Evolutionary conservation across 176 grass and related monocot genomes (phyloP).

Genomic region (Phyllostachys edulis): DNA sequence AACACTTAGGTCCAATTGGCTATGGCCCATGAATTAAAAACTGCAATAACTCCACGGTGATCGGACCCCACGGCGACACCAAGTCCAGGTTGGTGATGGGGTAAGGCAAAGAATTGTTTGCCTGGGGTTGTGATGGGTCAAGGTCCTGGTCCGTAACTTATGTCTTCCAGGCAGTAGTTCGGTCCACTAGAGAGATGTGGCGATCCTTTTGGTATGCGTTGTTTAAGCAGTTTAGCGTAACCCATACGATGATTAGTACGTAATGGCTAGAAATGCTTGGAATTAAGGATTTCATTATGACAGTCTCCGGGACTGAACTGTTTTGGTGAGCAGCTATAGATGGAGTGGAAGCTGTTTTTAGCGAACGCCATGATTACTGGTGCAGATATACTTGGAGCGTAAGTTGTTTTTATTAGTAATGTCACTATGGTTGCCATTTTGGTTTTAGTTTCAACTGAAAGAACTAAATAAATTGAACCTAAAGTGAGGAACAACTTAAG

Average conservation of each 20-base stretch:
- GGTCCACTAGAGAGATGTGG: neutral
- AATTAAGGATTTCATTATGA: conserved; percentile 15
- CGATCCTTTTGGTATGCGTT: neutral
- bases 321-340: conserved; percentile 8
- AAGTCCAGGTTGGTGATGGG: conserved; percentile 48
- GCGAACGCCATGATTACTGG: neutral
- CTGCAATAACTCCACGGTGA: conserved; percentile 40
- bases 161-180: neutral
- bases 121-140: conserved; percentile 22
- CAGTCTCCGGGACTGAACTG: neutral
- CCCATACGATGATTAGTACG: neutral
- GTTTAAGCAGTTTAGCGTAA: neutral
- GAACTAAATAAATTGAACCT: conserved; percentile 24
- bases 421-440: neutral
- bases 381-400: neutral
- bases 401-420: conserved; percentile 17
- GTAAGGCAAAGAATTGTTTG: conserved; percentile 22
- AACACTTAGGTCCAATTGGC: conserved; percentile 35
- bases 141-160: conserved; percentile 1
- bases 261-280: conserved; percentile 4
- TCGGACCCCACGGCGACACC: conserved; percentile 34
- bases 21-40: conserved; percentile 48
- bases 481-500: conserved; percentile 21
- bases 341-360: neutral
- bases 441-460: conserved; percentile 4